Percentiles rank a stretch among this genome's conserved stretches.
These are phyloP conservation scores for Colletotrichum tamarilloi DNA, from an alignment of 2,329 filamentous ascomycete genomes.

Conservation along the genomic window DNA sequence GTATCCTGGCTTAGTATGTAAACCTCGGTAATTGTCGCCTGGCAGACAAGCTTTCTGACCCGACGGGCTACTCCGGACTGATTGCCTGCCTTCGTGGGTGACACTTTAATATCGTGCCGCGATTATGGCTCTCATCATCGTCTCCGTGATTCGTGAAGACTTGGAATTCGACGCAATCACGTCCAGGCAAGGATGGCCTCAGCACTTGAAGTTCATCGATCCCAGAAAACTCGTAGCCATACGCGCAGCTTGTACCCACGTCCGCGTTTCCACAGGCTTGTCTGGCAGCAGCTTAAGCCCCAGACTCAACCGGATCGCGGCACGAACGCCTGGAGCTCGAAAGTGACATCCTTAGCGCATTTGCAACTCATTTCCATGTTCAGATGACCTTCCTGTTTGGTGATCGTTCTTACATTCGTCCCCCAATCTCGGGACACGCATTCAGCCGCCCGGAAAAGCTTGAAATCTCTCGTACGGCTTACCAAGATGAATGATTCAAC, in stretches of 20 bases:
- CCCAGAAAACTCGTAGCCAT: neutral
- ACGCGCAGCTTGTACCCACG: neutral
- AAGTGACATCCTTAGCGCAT: neutral
- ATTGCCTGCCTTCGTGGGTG: neutral
- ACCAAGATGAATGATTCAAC: neutral
- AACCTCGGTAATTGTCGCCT: too few relatives aligned
- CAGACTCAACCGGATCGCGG: neutral
- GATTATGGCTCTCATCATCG: neutral
- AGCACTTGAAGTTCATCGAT: neutral
- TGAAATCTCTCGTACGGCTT: neutral
- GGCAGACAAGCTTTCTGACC: neutral
- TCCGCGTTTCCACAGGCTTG: neutral
- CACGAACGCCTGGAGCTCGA: neutral
- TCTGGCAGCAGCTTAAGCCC: neutral
- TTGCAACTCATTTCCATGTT: neutral
- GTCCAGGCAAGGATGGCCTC: neutral
- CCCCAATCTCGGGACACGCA: neutral
- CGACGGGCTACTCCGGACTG: neutral
- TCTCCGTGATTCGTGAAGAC: neutral
- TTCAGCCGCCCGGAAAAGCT: neutral
- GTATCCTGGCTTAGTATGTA: too few relatives aligned
- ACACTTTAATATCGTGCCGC: neutral
- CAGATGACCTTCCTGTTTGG: neutral
- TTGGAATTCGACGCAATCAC: neutral
- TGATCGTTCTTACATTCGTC: neutral